Conservation (phyloP, 495 filamentous ascomycete species). For the Aspergillus panamensis region DNA sequence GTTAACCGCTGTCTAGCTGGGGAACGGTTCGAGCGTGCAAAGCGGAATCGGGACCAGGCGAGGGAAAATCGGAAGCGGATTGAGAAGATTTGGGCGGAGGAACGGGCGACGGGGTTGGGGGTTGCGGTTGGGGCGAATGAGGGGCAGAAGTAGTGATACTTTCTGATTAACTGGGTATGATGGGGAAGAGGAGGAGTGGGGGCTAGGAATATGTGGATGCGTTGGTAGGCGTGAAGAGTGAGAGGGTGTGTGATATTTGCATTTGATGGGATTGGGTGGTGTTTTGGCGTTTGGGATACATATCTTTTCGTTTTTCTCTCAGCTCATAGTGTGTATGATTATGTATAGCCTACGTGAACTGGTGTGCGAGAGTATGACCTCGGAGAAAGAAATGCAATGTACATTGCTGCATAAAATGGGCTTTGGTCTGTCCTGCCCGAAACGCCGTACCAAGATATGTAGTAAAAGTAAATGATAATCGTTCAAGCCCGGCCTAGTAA, state of each 20-base stretch:
- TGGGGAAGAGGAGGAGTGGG: neutral
- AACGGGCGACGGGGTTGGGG: constrained; percentile 26
- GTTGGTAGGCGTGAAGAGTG: too few relatives aligned
- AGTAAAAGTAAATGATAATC: constrained; percentile 9
- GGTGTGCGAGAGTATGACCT: neutral
- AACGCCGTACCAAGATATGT: constrained; percentile 35
- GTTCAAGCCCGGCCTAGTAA: too few relatives aligned
- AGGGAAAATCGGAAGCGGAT: constrained; percentile 64
- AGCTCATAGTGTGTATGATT: neutral
- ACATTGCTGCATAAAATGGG: neutral
- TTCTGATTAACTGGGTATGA: neutral
- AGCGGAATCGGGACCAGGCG: constrained; percentile 69
- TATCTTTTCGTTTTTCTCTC: neutral
- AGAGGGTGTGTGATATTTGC: neutral
- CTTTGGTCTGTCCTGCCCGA: constrained; percentile 23
- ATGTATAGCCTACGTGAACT: neutral
- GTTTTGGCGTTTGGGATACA: neutral
- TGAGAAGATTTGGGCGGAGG: constrained; percentile 71
- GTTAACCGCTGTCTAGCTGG: constrained; percentile 79
- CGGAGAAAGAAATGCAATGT: neutral
- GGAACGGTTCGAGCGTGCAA: constrained; percentile 73
- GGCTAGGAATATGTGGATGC: neutral
- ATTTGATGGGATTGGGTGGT: neutral
- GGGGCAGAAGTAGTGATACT: constrained; percentile 21
- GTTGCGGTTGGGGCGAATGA: constrained; percentile 5